Base-by-base conservation (phyloP, 805 yeast genomes). In the Alloascoidea hylecoeti region DNA sequence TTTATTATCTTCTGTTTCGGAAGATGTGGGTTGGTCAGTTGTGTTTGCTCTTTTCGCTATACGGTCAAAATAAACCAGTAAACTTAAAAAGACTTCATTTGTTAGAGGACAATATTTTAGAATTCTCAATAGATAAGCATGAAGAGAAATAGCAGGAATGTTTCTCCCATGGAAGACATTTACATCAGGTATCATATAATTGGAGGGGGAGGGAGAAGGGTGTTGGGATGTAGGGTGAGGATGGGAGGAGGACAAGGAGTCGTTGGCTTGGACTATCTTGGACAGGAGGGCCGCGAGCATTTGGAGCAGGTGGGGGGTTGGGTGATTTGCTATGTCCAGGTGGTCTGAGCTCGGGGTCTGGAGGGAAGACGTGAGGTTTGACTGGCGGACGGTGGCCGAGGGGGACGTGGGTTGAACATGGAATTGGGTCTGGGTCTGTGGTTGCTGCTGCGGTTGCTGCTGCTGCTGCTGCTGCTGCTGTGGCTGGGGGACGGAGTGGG, bases 31-130 rank as follows among this genome's bases (percentile, higher is more conserved):
- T 34, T 53, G 49, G 17, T 57, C 60, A 2, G 61, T 63, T 19
- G 61, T 69, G 50, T 82, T 80, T 34, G 92, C 85, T 44, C 83
- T 69, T 51, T 83, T 83, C 15, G 95, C 92, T 35, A 89, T 85
- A 44, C 97, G 64, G 58, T 92, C 99, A 60, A 92, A 86, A 56
- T 92, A 92, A 18, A 92, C 96, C 49, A 92, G 65, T 27, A 92
- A 60, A 30, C 95, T 78, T 36, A 92, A 61, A 56, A 88, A 92
- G 23, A 92, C 97, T 55, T 92, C 97, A 57, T 89, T 89, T 2
- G 98, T 88, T n/a, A 92, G 92, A 0, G 99, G 97, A 56, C 99
- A 92, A 60, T 92, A 92, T 58, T 89, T 89, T 54, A 89, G 72
- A 18, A 92, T 89, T 52, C 98, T 75, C 34, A 84, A 72, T 42